Conservation (phyloP, 31 red algal genomes). For the Endocladia muricata region DNA sequence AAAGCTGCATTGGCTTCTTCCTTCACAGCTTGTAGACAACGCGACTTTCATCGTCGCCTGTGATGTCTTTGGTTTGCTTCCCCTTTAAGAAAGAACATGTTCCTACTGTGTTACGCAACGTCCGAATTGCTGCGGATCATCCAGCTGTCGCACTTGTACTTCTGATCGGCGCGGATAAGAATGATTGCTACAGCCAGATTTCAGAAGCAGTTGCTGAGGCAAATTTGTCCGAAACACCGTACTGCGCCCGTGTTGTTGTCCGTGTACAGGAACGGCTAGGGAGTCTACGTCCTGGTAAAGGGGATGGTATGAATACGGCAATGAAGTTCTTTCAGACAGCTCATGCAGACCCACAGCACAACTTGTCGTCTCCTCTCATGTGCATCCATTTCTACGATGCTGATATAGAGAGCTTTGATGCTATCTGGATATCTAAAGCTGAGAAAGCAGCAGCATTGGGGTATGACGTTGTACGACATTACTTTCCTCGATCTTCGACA, state of each 20-base stretch:
- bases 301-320: constrained; percentile 83
- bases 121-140: constrained; percentile 47
- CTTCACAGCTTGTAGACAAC: too few species aligned
- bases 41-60: too few species aligned
- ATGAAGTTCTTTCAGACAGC: constrained; percentile 47
- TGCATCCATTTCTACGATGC: constrained; percentile 80
- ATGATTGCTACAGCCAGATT: constrained; percentile 27
- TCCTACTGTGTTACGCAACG: constrained; percentile 55
- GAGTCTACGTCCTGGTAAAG: constrained; percentile 66
- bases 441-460: constrained; percentile 58
- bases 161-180: constrained; percentile 32
- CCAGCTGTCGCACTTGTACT: constrained; percentile 38
- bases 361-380: constrained; percentile 22
- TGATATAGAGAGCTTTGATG: constrained; percentile 70
- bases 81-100: constrained; percentile 74
- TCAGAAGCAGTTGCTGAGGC: background rate
- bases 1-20: too few species aligned
- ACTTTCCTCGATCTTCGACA: constrained; percentile 61
- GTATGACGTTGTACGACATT: constrained; percentile 74
- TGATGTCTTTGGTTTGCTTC: constrained; percentile 77
- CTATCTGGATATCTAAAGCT: constrained; percentile 55
- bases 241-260: constrained; percentile 17
- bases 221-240: constrained; percentile 14
- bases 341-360: constrained; percentile 14
- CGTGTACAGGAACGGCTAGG: constrained; percentile 44